Base-by-base conservation (phyloP, 192 early-diverging fungal species). In the Coemansia sp. region DNA sequence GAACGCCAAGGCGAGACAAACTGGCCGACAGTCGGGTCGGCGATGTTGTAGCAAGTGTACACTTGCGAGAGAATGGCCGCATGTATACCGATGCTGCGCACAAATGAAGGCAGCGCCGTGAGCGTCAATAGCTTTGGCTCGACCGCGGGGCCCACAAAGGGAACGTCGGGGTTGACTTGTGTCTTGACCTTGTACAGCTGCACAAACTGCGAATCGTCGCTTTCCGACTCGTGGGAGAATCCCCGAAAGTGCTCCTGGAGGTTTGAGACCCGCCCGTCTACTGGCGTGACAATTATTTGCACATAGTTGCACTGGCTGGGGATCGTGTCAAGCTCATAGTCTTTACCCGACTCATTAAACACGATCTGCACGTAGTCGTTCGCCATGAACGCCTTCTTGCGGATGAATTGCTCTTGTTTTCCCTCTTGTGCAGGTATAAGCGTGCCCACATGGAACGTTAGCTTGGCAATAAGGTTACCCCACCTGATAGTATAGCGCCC, bases 351-450 rank as follows among this genome's bases (percentile, higher is more conserved):
- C 72, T 99, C 96, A 72, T 98, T 96, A 69, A 90, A 99, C 9
- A 97, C 89, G 67, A 99, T 91, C 37, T 89, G 89, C 56, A 99
- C 93, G 83, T 89, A 98, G 80, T 99, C 95, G 73, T 99, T 99
- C 45, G 95, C 97, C 68, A 99, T 95, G 72, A 97, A 95, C 33
- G 94, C 84, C 83, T 99, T 99, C 71, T 99, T 99, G 67, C 87
- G 90, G 70, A 93, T 87, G 51, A 88, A 79, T 53, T 90, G 88
- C 75, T 99, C 96, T 51, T 88, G 87, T 42, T 84, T 80, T 2
- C 87, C 73, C 64, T 79, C 67, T 51, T 88, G 75, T 0, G 86
- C 93, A 0, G 97, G 97, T 94, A 99, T 98, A 69, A 99, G 86
- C 17, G 95, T 98, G 14, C 94, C 89, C 6, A 89, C 89, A 69